Evolutionary conservation across 805 yeast species (phyloP).

Genomic region (Wickerhamomyces queroliae): DNA sequence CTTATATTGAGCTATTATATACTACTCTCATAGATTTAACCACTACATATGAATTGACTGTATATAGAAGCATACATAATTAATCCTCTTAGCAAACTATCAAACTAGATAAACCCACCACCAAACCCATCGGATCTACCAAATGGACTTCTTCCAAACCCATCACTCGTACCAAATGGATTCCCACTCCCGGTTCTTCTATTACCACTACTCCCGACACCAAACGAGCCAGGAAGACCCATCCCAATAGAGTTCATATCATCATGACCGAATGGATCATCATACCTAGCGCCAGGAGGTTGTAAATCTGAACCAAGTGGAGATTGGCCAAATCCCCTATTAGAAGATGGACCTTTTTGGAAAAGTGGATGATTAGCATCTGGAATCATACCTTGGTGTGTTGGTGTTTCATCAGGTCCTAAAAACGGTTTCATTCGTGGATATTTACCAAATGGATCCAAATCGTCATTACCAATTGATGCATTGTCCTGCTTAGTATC

Average conservation of each 20-base stretch:
- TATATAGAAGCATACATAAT: no score
- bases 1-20: no score
- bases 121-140: slow-evolving; percentile 1
- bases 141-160: slow-evolving; percentile 5
- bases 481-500: no score
- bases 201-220: slow-evolving; percentile 12
- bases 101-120: background rate
- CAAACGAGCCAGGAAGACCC: slow-evolving; percentile 38
- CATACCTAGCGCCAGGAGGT: slow-evolving; percentile 45
- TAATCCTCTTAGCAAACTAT: background rate
- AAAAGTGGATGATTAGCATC: slow-evolving; percentile 47
- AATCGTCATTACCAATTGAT: slow-evolving; percentile 44
- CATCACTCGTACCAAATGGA: slow-evolving; percentile 7
- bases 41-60: no score
- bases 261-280: slow-evolving; percentile 43
- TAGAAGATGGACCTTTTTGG: slow-evolving; percentile 1
- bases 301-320: no score
- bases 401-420: slow-evolving; percentile 29
- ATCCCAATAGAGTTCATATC: slow-evolving; percentile 37
- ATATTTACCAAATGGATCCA: slow-evolving; percentile 40
- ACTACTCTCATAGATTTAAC: no score
- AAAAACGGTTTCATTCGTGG: slow-evolving; percentile 38
- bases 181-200: slow-evolving; percentile 8
- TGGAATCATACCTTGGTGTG: slow-evolving; percentile 50
- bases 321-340: no score